phyloP scores from a whole-genome alignment of 768 basidiomycete species.

The Psilocybe azurescens region DNA sequence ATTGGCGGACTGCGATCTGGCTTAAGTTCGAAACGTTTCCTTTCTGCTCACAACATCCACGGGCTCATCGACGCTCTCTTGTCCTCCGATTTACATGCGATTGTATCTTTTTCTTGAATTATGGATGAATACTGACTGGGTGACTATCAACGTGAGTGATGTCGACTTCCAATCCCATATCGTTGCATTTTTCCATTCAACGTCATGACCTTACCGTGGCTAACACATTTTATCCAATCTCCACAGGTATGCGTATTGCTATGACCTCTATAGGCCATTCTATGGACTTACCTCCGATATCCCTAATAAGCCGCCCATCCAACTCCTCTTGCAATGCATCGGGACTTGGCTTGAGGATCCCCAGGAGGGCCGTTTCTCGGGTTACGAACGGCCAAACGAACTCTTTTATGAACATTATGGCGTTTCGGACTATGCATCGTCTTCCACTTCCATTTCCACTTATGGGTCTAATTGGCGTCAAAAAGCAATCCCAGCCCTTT shows the following conservation, averaged over 20 bases:
- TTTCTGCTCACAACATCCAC: conserved; percentile 1
- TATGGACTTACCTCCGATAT: background rate
- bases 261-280: background rate
- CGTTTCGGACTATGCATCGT: background rate
- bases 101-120: conserved; percentile 2
- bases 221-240: background rate
- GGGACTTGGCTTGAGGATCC: background rate
- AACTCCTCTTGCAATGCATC: background rate
- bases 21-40: conserved; percentile 1
- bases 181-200: background rate
- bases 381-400: background rate
- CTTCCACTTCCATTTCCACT: conserved; percentile 12
- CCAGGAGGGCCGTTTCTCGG: conserved; percentile 7
- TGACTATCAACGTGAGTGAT: conserved; percentile 12
- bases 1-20: background rate
- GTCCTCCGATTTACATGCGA: conserved; percentile 5
- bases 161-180: background rate
- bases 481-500: background rate
- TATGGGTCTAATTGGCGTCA: background rate
- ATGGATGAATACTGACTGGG: conserved; percentile 14
- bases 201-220: background rate
- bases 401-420: conserved; percentile 8
- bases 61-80: background rate
- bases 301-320: conserved; percentile 2
- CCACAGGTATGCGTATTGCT: conserved; percentile 1